Percentiles rank a stretch among this genome's conserved stretches.
Evolutionary conservation across 306 rosid species (phyloP).

Genomic region (Begonia peltatifolia): DNA sequence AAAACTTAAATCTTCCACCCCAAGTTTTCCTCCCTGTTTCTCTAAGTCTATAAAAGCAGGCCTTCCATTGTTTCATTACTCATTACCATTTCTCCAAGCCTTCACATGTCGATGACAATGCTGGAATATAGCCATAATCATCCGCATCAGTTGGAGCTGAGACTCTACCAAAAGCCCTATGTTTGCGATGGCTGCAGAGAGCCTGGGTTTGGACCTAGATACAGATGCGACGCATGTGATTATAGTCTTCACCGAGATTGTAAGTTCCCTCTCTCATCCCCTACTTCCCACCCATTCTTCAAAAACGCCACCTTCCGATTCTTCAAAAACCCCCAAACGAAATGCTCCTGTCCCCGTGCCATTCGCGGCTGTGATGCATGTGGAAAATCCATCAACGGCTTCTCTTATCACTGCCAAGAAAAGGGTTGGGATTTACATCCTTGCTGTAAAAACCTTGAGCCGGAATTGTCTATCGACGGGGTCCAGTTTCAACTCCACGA

Average conservation of each 20-base stretch:
- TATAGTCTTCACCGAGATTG: constrained; percentile 10
- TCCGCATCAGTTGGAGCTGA: constrained; percentile 4
- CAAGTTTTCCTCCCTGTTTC: too few species aligned
- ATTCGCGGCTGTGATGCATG: constrained; percentile 5
- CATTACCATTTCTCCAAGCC: too few species aligned
- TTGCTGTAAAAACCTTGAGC: neutral
- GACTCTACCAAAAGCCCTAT: neutral
- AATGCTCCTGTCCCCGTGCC: too few species aligned
- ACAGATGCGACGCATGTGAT: constrained; percentile 8
- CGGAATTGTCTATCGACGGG: neutral
- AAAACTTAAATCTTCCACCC: too few species aligned
- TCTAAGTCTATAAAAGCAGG: too few species aligned
- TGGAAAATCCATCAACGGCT: constrained; percentile 3
- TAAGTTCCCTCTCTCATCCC: constrained; percentile 1
- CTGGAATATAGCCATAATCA: neutral
- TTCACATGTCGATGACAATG: neutral
- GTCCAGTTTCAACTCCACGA: constrained; percentile 1
- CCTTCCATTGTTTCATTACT: too few species aligned
- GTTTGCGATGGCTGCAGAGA: constrained; percentile 8
- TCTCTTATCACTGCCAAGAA: constrained; percentile 5
- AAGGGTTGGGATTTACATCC: constrained; percentile 6
- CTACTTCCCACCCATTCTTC: neutral
- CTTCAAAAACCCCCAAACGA: neutral
- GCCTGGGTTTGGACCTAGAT: constrained; percentile 8
- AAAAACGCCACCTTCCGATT: neutral